These are phyloP conservation scores for Colletotrichum caudatum DNA, from an alignment of 2,329 filamentous ascomycete genomes.

Conservation along the genomic window DNA sequence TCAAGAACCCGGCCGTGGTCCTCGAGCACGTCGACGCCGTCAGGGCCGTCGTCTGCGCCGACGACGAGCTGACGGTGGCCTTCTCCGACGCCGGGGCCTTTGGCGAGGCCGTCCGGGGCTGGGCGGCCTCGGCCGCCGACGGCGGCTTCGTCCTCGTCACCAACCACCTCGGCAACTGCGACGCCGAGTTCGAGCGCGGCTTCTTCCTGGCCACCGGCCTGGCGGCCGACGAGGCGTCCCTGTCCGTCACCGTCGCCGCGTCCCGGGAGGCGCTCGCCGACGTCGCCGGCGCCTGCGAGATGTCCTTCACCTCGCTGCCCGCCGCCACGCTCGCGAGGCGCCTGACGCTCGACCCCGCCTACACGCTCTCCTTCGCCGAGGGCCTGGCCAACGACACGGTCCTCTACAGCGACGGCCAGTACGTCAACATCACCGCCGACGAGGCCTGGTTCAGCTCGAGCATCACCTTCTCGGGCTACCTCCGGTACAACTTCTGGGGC, in stretches of 20 bases:
- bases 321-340: slow-evolving; percentile 45
- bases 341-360: slow-evolving; percentile 46
- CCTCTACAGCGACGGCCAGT: slow-evolving; percentile 48
- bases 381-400: slow-evolving; percentile 46
- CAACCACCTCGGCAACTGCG: slow-evolving; percentile 57
- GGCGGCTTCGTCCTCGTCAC: slow-evolving; percentile 55
- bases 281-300: slow-evolving; percentile 48
- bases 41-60: slow-evolving; percentile 34
- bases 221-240: slow-evolving; percentile 44
- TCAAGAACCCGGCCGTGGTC: slow-evolving; percentile 44
- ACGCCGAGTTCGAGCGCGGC: slow-evolving; percentile 54
- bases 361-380: slow-evolving; percentile 43
- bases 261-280: slow-evolving; percentile 49
- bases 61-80: slow-evolving; percentile 41
- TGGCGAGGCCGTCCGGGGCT: slow-evolving; percentile 41
- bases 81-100: slow-evolving; percentile 42
- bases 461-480: slow-evolving; percentile 56
- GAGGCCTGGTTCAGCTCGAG: slow-evolving; percentile 51
- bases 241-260: slow-evolving; percentile 50
- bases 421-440: slow-evolving; percentile 52
- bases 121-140: slow-evolving; percentile 30
- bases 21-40: slow-evolving; percentile 44
- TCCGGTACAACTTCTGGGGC: slow-evolving; percentile 55
- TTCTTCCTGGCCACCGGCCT: slow-evolving; percentile 53
- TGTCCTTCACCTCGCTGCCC: slow-evolving; percentile 47